Conservation (phyloP, 73 alveolate genomes). For the Paramecium octaurelia region DNA sequence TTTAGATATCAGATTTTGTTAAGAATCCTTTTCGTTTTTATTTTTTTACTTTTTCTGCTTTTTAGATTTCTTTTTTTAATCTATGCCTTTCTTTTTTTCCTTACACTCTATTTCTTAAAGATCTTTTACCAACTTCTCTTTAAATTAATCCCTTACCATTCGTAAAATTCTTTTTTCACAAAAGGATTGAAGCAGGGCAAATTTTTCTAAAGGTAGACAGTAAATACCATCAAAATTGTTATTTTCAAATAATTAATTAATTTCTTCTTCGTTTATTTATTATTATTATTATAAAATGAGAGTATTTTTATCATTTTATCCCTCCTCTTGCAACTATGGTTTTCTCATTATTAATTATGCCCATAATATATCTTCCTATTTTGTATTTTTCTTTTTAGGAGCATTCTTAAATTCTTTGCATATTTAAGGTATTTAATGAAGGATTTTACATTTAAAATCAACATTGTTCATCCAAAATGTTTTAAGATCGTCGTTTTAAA, state of each 20-base stretch:
- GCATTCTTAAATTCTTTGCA: conserved; percentile 28
- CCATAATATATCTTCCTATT: conserved; percentile 12
- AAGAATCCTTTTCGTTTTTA: not conserved
- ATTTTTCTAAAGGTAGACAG: not conserved
- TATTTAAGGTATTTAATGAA: conserved; percentile 13
- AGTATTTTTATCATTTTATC: not conserved
- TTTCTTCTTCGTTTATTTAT: conserved; percentile 14
- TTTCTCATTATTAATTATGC: conserved; percentile 8
- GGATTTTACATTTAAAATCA: not conserved
- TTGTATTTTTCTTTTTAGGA: conserved; percentile 4
- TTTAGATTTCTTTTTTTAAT: not conserved
- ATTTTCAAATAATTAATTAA: not conserved
- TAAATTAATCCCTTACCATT: conserved; percentile 14
- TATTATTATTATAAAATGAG: not conserved
- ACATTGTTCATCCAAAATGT: not conserved
- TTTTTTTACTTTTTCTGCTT: not conserved
- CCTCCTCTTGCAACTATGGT: not conserved
- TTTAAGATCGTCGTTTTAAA: not conserved
- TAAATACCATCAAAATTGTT: not conserved
- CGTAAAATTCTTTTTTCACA: conserved; percentile 17
- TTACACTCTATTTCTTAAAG: not conserved
- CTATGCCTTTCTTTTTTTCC: not conserved
- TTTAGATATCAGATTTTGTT: not conserved
- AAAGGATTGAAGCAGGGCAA: not conserved
- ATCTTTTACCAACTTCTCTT: not conserved